Conservation (phyloP, 2,329 filamentous ascomycete species). For the Septoria linicola region DNA sequence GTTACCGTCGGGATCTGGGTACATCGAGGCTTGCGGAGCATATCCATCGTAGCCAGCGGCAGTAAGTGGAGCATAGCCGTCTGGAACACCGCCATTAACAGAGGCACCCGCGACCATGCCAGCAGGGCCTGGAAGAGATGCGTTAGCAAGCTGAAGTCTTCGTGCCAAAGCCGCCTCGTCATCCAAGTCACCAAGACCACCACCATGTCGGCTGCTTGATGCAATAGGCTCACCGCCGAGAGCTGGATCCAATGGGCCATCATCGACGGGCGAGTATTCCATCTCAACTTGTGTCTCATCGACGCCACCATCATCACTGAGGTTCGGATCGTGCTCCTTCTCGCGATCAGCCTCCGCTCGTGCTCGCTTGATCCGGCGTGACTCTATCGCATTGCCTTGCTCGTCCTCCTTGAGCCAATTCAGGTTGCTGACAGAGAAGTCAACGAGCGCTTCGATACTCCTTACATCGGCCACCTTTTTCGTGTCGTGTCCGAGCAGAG, state of each 20-base stretch:
- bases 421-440: constrained; percentile 86
- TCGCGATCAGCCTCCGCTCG: constrained; percentile 55
- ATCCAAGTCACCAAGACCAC: constrained; percentile 24
- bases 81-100: constrained; percentile 23
- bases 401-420: constrained; percentile 69
- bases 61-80: constrained; percentile 36
- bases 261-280: constrained; percentile 42
- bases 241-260: constrained; percentile 38
- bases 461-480: constrained; percentile 84
- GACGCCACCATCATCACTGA: constrained; percentile 43
- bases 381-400: constrained; percentile 37
- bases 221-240: constrained; percentile 27
- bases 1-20: constrained; percentile 30
- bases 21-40: constrained; percentile 35
- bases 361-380: constrained; percentile 42
- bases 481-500: constrained; percentile 86
- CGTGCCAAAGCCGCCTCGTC: constrained; percentile 33
- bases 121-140: constrained; percentile 32
- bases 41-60: constrained; percentile 33
- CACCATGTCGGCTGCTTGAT: constrained; percentile 18
- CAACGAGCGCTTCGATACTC: constrained; percentile 85
- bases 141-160: constrained; percentile 34
- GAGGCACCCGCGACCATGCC: constrained; percentile 33
- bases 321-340: constrained; percentile 49
- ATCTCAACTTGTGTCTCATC: constrained; percentile 43